These are phyloP conservation scores for Colletotrichum falcatum DNA, from an alignment of 2,329 filamentous ascomycete genomes.

Conservation along the genomic window DNA sequence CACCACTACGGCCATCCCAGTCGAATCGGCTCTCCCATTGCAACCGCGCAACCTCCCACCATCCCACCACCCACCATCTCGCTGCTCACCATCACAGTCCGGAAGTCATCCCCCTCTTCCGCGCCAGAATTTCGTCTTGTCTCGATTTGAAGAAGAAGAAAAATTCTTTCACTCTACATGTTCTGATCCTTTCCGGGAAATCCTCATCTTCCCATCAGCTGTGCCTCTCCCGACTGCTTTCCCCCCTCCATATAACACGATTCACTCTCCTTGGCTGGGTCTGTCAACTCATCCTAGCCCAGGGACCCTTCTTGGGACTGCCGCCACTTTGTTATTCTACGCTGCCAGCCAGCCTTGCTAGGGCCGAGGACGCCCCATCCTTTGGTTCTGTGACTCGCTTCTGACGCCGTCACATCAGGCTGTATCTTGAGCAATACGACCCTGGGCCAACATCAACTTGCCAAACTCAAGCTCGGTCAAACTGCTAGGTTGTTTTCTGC, in stretches of 20 bases:
- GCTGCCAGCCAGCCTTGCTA: conserved; percentile 12
- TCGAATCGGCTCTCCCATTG: conserved; percentile 42
- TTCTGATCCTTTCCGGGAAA: conserved; percentile 7
- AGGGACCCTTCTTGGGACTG: conserved; percentile 9
- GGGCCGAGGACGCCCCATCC: conserved; percentile 22
- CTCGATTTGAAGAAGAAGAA: no score
- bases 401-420: conserved; percentile 3
- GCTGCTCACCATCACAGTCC: conserved; percentile 22
- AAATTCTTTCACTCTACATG: conserved; percentile 9
- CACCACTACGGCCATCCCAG: conserved; percentile 34
- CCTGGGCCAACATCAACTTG: conserved; percentile 43
- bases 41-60: conserved; percentile 41
- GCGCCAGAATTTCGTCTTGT: conserved; percentile 30
- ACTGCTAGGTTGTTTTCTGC: conserved; percentile 41
- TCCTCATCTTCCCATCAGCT: conserved; percentile 15
- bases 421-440: conserved; percentile 9
- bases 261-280: conserved; percentile 13
- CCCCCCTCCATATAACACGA: conserved; percentile 28
- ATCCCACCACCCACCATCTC: conserved; percentile 36
- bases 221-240: conserved; percentile 14
- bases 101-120: conserved; percentile 34
- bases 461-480: conserved; percentile 16
- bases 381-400: conserved; percentile 5
- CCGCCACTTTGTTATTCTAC: not conserved
- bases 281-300: conserved; percentile 12